Conservation (phyloP, 2,329 filamentous ascomycete genomes). For the Tolypocladium sp. region DNA sequence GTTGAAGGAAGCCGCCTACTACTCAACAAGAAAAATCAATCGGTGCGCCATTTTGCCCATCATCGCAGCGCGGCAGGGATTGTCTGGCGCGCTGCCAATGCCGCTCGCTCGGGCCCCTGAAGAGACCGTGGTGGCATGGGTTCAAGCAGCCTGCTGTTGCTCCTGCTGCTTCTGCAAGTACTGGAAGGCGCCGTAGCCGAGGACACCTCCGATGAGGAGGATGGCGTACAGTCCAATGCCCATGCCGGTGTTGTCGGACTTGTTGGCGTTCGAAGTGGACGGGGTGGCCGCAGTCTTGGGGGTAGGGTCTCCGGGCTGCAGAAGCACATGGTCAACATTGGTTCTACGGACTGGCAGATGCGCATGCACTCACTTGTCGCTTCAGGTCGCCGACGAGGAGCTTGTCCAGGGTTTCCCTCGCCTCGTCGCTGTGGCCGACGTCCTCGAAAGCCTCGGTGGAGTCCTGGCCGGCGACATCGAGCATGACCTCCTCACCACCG, state of each 20-base stretch:
- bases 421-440: slow-evolving; percentile 97
- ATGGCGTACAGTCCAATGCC: slow-evolving; percentile 77
- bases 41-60: neutral
- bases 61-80: neutral
- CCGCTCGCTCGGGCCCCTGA: neutral
- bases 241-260: slow-evolving; percentile 43
- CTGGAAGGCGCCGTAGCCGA: slow-evolving; percentile 76
- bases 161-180: slow-evolving; percentile 52
- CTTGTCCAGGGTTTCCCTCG: slow-evolving; percentile 80
- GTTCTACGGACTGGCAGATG: neutral
- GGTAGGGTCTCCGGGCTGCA: slow-evolving; percentile 66
- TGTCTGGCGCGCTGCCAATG: neutral
- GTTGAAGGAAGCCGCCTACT: neutral
- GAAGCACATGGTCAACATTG: slow-evolving; percentile 12
- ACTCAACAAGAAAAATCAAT: neutral
- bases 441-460: slow-evolving; percentile 98
- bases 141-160: slow-evolving; percentile 10
- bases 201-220: slow-evolving; percentile 65
- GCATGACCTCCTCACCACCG: slow-evolving; percentile 94
- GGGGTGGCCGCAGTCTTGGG: slow-evolving; percentile 50
- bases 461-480: slow-evolving; percentile 93
- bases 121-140: neutral
- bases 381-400: slow-evolving; percentile 70
- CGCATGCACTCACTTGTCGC: slow-evolving; percentile 54
- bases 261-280: slow-evolving; percentile 38